phyloP scores from a whole-genome alignment of 228 moss, liverwort and hornwort genomes.

The Sphagnum magellanicum region DNA sequence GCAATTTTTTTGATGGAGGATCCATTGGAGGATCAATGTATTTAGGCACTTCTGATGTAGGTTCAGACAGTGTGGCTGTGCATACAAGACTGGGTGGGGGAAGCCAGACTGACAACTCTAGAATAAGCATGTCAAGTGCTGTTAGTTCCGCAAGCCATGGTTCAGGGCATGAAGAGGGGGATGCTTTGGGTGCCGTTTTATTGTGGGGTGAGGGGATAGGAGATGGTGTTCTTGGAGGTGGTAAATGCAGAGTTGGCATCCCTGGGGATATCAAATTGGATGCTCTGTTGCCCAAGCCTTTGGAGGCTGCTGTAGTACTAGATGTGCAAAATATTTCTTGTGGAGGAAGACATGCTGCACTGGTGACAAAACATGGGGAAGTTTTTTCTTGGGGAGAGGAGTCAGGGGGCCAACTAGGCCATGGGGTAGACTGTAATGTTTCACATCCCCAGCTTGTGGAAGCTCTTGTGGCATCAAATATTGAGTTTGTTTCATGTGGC shows the following conservation, averaged over 20 bases:
- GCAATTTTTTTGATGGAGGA: constrained; percentile 43
- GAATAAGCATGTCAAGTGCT: constrained; percentile 97
- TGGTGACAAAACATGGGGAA: constrained; percentile 93
- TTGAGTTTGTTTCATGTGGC: constrained; percentile 91
- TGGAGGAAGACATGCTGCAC: constrained; percentile 80
- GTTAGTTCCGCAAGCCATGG: constrained; percentile 99
- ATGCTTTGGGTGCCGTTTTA: constrained; percentile 90
- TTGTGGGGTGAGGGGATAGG: constrained; percentile 98
- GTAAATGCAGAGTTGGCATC: constrained; percentile 47
- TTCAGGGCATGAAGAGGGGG: constrained; percentile 81
- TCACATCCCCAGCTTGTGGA: constrained; percentile 93
- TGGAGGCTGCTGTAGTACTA: constrained; percentile 88
- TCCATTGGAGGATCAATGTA: constrained; percentile 90
- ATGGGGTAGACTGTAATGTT: constrained; percentile 92
- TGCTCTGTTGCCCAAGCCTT: constrained; percentile 72
- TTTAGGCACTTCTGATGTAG: constrained; percentile 82
- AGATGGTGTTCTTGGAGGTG: constrained; percentile 89
- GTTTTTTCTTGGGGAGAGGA: constrained; percentile 98
- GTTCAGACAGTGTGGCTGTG: constrained; percentile 53
- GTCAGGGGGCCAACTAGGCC: constrained; percentile 90
- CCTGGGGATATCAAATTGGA: constrained; percentile 45
- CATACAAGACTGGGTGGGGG: constrained; percentile 60
- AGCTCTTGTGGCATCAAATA: constrained; percentile 67
- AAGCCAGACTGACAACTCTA: constrained; percentile 64
- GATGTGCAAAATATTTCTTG: constrained; percentile 94